These are phyloP conservation scores for Amanita rubescens DNA, from an alignment of 768 basidiomycete species.

Conservation along the genomic window DNA sequence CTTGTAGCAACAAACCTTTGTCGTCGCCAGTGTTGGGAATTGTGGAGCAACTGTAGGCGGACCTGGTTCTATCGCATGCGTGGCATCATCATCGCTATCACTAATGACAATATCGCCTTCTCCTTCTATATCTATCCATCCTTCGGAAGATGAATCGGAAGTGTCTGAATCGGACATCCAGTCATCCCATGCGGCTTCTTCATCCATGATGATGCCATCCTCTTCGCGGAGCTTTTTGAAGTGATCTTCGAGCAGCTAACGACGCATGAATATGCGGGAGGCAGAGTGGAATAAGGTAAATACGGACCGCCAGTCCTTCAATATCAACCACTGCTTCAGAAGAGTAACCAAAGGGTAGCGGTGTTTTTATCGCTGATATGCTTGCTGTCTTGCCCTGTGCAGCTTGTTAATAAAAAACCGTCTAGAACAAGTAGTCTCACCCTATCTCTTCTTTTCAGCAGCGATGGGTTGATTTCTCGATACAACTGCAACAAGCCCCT, in stretches of 20 bases:
- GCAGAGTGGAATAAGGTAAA: not conserved
- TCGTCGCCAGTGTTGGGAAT: conserved; percentile 67
- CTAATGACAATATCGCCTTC: conserved; percentile 66
- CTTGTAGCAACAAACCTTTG: conserved; percentile 47
- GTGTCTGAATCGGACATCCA: conserved; percentile 72
- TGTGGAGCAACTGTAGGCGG: conserved; percentile 12
- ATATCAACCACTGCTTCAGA: conserved; percentile 74
- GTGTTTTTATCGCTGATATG: conserved; percentile 59
- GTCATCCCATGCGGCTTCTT: conserved; percentile 68
- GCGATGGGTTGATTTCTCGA: conserved; percentile 91
- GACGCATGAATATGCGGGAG: not conserved
- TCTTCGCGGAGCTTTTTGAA: conserved; percentile 65
- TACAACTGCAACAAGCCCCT: conserved; percentile 84
- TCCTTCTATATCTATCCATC: conserved; percentile 77
- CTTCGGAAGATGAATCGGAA: conserved; percentile 49
- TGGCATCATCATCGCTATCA: conserved; percentile 67
- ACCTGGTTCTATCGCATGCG: conserved; percentile 53
- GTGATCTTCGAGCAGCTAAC: conserved; percentile 83
- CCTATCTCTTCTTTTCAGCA: conserved; percentile 84
- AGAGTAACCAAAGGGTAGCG: conserved; percentile 78
- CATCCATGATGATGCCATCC: conserved; percentile 38
- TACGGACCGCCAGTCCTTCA: conserved; percentile 79
- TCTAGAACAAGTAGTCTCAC: conserved; percentile 32
- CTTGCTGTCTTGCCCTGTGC: conserved; percentile 85
- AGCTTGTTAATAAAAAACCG: conserved; percentile 7